Evolutionary conservation across 768 basidiomycete genomes (phyloP), one percentile per base, ranked within the genome.

Genomic region (Serendipita sp.): DNA sequence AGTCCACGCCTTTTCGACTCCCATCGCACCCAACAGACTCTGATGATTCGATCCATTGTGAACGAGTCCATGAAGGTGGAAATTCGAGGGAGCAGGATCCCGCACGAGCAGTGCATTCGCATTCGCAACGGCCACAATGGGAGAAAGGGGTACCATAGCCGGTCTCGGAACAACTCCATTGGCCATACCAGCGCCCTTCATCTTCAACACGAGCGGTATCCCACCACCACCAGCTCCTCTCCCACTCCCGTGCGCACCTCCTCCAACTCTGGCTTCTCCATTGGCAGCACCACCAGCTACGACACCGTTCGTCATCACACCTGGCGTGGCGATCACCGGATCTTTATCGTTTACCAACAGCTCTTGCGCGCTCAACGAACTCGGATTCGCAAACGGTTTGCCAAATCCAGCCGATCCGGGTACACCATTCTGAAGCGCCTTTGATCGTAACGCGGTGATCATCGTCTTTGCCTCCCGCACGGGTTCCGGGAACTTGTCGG

Each of bases 401-500:
- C 55, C 55, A 60, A 60, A 60, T 10, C 29, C 29, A 33, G 33
- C 11, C 3, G 23, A n/a, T 5, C 29, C 18, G 2, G n/a, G 48
- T 8, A 18, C 29, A 50, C 48, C 29, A 18, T 18, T 31, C 29
- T 50, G 48, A 18, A 18, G 48, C 16, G 55, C 55, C 48, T 52
- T 52, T 5, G 18, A 18, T 31, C 31, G 48, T 23, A 18, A 52
- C 6, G 10, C 16, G 29, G 36, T 37, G 27, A 60, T n/a, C 18
- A 60, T 33, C 27, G 27, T 10, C 29, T 37, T 31, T 3, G 34
- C 55, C 10, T 60, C 27, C 10, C 10, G 4, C 23, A 60, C 34
- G 8, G 55, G 55, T 2, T 37, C 55, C 2, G 85, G 85, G 72
- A 88, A 88, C 3, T 77, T 77, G 70, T 82, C 80, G 55, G 79